These are phyloP conservation scores for Schoenoplectus triqueter DNA, from an alignment of 202 grass and related monocot species.

Conservation along the genomic window DNA sequence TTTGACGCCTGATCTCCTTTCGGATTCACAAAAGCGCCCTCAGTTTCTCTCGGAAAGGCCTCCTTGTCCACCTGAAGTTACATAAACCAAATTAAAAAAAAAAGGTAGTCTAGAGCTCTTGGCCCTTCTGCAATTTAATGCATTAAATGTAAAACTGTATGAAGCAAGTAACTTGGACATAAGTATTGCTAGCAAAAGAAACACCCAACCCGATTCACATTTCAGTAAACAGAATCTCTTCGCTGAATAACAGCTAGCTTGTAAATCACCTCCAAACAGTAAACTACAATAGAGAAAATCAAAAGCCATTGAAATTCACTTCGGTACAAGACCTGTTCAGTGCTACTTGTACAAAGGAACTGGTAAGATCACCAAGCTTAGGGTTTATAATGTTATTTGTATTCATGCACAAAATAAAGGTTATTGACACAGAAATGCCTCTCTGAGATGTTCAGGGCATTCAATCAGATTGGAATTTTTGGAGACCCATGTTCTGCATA, in stretches of 20 bases:
- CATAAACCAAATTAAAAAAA: constrained; percentile 1
- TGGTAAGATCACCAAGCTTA: background rate
- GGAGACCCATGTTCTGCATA: background rate
- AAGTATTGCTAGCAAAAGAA: background rate
- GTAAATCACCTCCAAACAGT: background rate
- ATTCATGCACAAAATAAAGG: background rate
- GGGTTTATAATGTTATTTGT: background rate
- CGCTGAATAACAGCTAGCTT: background rate
- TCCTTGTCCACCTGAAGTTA: background rate
- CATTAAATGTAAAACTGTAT: background rate
- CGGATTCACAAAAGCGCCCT: background rate
- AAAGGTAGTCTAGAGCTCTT: background rate
- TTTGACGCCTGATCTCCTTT: constrained; percentile 26
- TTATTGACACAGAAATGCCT: constrained; percentile 4
- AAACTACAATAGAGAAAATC: background rate
- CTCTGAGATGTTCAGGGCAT: background rate
- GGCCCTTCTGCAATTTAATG: background rate
- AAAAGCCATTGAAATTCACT: background rate
- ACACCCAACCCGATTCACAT: background rate
- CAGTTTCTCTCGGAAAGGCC: background rate
- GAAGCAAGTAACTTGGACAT: background rate
- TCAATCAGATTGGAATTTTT: background rate
- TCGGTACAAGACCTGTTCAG: background rate
- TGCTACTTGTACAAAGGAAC: background rate
- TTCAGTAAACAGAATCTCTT: background rate